These are phyloP conservation scores for Xylariaceae sp. DNA, from an alignment of 2,329 filamentous ascomycete genomes.

Conservation along the genomic window DNA sequence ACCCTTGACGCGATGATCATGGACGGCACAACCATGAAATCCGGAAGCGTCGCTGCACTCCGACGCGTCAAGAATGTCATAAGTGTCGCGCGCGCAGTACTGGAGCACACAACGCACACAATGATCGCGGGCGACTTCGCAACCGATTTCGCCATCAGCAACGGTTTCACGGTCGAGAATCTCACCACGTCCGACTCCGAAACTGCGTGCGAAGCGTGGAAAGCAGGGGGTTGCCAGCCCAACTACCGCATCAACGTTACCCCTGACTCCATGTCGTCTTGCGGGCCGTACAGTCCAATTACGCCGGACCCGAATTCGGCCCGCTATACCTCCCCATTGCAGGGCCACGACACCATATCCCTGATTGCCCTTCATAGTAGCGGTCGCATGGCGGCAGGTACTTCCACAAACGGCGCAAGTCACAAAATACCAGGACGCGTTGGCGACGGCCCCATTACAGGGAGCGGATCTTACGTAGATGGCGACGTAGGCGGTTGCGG, in stretches of 20 bases:
- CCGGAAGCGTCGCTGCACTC: slow-evolving; percentile 48
- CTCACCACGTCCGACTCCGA: slow-evolving; percentile 40
- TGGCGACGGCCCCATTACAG: slow-evolving; percentile 50
- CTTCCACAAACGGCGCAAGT: slow-evolving; percentile 50
- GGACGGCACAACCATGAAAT: slow-evolving; percentile 49
- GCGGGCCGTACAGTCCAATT: slow-evolving; percentile 42
- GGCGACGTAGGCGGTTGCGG: slow-evolving; percentile 50
- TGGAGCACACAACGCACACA: slow-evolving; percentile 48
- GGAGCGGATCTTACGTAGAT: slow-evolving; percentile 52
- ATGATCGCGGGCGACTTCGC: slow-evolving; percentile 49
- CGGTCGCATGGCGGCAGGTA: slow-evolving; percentile 49
- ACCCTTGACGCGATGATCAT: slow-evolving; percentile 56
- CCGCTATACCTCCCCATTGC: slow-evolving; percentile 19
- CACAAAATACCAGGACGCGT: slow-evolving; percentile 52
- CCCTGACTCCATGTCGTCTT: slow-evolving; percentile 39
- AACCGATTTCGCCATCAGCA: slow-evolving; percentile 47
- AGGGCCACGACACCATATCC: slow-evolving; percentile 49
- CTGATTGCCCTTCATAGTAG: slow-evolving; percentile 42
- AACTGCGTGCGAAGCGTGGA: slow-evolving; percentile 41
- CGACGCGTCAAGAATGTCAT: slow-evolving; percentile 46
- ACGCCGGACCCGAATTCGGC: slow-evolving; percentile 19
- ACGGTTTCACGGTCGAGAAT: slow-evolving; percentile 44
- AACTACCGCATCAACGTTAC: slow-evolving; percentile 46
- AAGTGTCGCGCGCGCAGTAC: slow-evolving; percentile 45
- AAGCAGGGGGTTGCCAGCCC: slow-evolving; percentile 39